A percentile compares a stretch with the other conserved stretches of the same genome.
Conservation (phyloP, 2,329 filamentous ascomycete genomes). For the Aspergillus proliferans region DNA sequence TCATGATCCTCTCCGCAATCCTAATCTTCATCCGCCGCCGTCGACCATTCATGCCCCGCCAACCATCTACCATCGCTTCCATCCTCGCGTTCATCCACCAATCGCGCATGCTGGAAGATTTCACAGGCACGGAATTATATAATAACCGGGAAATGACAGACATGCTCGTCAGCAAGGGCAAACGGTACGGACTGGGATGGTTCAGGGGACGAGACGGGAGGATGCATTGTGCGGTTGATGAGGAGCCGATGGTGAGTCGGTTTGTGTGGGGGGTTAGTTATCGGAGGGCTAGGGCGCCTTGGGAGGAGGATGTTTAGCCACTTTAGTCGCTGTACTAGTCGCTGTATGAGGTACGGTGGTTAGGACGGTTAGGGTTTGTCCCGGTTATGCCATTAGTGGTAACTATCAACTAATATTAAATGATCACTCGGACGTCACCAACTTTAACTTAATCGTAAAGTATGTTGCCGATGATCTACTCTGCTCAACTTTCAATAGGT, state of each 20-base stretch:
- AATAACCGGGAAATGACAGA: slow-evolving; percentile 56
- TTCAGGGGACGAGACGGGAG: slow-evolving; percentile 66
- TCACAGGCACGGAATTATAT: slow-evolving; percentile 63
- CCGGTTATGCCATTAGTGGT: too few species aligned
- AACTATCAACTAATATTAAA: too few species aligned
- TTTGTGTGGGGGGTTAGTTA: slow-evolving; percentile 57
- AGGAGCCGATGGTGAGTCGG: slow-evolving; percentile 61
- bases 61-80: slow-evolving; percentile 71
- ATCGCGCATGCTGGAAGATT: slow-evolving; percentile 71
- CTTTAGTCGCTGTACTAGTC: too few species aligned
- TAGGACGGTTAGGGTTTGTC: too few species aligned
- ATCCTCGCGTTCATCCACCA: slow-evolving; percentile 74
- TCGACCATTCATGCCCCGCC: slow-evolving; percentile 66
- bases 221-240: slow-evolving; percentile 69
- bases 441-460: too few species aligned
- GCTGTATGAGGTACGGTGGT: too few species aligned
- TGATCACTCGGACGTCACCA: too few species aligned
- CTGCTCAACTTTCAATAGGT: too few species aligned
- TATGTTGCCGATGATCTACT: too few species aligned
- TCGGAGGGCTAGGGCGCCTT: slow-evolving; percentile 22
- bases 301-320: slow-evolving; percentile 9
- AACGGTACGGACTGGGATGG: slow-evolving; percentile 71
- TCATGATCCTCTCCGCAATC: slow-evolving; percentile 55
- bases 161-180: slow-evolving; percentile 54
- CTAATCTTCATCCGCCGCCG: slow-evolving; percentile 58